A percentile compares a stretch with the other conserved stretches of the same genome.
Evolutionary conservation across 1,284 basidiomycete species (phyloP).

Genomic region (Ustilago tritici): DNA sequence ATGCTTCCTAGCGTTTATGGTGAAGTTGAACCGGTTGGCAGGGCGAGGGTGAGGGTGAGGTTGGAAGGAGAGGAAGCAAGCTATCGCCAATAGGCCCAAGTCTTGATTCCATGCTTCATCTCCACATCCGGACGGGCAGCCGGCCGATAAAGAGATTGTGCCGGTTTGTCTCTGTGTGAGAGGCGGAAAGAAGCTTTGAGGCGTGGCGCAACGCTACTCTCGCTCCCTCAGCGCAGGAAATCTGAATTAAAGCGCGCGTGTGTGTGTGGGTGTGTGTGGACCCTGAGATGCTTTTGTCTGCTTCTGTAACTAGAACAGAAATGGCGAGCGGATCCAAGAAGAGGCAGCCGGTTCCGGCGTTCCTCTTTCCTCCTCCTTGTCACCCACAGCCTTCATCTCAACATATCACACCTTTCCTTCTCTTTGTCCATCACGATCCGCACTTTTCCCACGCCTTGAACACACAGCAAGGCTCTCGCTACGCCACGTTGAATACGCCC

Average conservation of each 20-base stretch:
- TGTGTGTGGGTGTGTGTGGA: background rate
- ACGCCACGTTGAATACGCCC: background rate
- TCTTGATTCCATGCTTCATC: background rate
- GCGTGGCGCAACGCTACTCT: background rate
- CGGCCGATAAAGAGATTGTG: slow-evolving; percentile 1
- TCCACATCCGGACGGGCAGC: background rate
- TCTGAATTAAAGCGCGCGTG: background rate
- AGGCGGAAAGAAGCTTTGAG: background rate
- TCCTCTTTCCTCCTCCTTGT: background rate
- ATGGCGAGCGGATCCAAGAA: background rate
- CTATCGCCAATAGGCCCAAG: background rate
- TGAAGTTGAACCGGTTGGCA: background rate
- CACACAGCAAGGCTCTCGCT: background rate
- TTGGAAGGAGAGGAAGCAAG: background rate
- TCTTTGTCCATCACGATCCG: slow-evolving; percentile 1
- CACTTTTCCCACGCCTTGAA: background rate
- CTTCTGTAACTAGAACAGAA: background rate
- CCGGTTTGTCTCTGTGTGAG: background rate
- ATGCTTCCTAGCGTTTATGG: slow-evolving; percentile 4
- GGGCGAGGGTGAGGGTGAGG: background rate
- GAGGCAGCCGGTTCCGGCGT: background rate
- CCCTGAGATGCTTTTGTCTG: background rate
- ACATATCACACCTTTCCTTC: background rate
- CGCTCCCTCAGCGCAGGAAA: background rate
- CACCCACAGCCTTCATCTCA: background rate